Conservation (phyloP, 2,329 filamentous ascomycete species). For the Calonectria fujianensis region DNA sequence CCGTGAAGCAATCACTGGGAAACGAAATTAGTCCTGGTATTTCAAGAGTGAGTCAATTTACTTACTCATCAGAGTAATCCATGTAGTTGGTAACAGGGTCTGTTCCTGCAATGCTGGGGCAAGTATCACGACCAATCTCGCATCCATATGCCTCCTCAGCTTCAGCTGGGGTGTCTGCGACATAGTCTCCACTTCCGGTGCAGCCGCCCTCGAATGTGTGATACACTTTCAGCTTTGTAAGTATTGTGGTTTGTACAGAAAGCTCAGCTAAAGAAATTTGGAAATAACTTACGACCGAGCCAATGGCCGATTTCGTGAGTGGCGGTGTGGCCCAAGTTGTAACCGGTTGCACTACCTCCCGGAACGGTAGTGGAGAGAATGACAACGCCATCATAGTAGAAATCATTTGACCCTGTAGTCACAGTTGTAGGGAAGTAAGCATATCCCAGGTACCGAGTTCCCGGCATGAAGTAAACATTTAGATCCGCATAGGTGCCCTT, state of each 20-base stretch:
- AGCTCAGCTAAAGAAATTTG: background rate
- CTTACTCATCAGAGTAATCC: constrained; percentile 65
- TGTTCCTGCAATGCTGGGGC: constrained; percentile 56
- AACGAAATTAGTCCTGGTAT: background rate
- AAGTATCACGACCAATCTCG: constrained; percentile 59
- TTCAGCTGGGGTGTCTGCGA: constrained; percentile 65
- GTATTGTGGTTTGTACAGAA: background rate
- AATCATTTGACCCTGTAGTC: constrained; percentile 43
- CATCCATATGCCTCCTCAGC: constrained; percentile 58
- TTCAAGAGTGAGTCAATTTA: background rate
- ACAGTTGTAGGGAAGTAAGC: constrained; percentile 65
- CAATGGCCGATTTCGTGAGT: constrained; percentile 64
- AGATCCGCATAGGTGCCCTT: constrained; percentile 65
- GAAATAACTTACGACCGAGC: constrained; percentile 57
- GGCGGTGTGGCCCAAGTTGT: constrained; percentile 55
- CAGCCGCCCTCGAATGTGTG: constrained; percentile 64
- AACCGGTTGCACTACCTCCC: constrained; percentile 60
- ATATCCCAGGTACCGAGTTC: constrained; percentile 60
- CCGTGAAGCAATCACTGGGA: constrained; percentile 48
- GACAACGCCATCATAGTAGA: constrained; percentile 64
- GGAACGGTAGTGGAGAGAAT: constrained; percentile 62
- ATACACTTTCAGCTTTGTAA: constrained; percentile 50
- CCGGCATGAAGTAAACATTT: constrained; percentile 59
- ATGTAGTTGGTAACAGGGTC: constrained; percentile 63
- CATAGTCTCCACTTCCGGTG: constrained; percentile 60